Evolutionary conservation across 2,329 filamentous ascomycete genomes (phyloP), one percentile per base, ranked within the genome.

Genomic region (Pestalotiopsis sp.): DNA sequence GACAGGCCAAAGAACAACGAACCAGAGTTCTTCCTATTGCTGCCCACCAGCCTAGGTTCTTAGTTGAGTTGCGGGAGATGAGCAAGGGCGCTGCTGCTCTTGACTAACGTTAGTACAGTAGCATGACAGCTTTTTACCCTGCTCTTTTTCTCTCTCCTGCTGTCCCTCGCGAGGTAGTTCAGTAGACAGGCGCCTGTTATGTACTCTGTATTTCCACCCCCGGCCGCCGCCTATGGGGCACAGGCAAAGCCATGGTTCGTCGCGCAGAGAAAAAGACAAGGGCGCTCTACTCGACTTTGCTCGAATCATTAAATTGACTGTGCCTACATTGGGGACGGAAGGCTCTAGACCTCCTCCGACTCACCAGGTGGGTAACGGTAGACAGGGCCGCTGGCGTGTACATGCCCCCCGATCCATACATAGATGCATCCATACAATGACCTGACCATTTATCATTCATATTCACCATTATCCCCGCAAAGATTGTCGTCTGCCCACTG

Each of bases 11-110:
- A 2, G 49, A 66, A 57, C 31, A 27, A 36, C 41, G 13, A 14
- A 49, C 41, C 41, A n/a, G 17, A n/a, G 17, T 20, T 52, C 7
- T 20, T 20, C 7, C 45, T 52, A 52, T 20, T 9, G 17, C 45
- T n/a, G 62, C n/a, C 41, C 41, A 65, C 62, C 38, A 52, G 62
- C 63, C 63, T 57, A 66, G 25, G n/a, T 66, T 39, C 59, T 62
- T 25, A 17, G 36, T 14, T 60, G 57, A 20, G 25, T 38, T 38
- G 25, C 25, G 23, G 23, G 63, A 20, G 27, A 27, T 45, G 25
- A 20, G 49, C n/a, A 31, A 25, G 25, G 41, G 63, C 20, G 20
- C 49, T 56, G 9, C n/a, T 36, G 41, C 45, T 52, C 45, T 36
- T 52, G 45, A 52, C 45, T 52, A 52, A 20, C 45, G 20, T 36